Base-by-base conservation (phyloP, 2,329 filamentous ascomycete genomes). In the Calcarisporium arbuscula region DNA sequence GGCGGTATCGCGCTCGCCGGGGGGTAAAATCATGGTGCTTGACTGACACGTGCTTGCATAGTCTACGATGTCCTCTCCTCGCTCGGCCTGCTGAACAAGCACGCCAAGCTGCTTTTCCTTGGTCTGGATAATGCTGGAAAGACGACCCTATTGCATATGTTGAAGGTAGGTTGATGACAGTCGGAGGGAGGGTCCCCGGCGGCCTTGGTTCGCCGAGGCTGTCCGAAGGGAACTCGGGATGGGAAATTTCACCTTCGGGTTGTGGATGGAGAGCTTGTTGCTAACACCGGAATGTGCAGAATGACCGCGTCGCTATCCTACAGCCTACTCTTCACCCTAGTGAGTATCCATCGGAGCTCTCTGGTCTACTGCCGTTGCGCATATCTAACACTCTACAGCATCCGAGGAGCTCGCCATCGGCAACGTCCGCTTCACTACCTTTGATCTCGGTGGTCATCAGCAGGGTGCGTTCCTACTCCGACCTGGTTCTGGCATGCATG, bases 71-170 rank as follows among this genome's bases (percentile, higher is more conserved):
- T 94, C 52, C 79, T 95, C 54, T 85, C 88, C 54, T 85, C 80
- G 47, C 75, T 95, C 45, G 88, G 88, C 52, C 74, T 95, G 55
- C 72, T 90, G 49, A 95, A 95, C 78, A 95, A 95, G 76, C 86
- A 94, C 64, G 88, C 87, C 55, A 95, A 95, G 77, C 77, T 95
- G 40, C 77, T 94, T 39, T 94, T 95, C 69, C 79, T 95, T 45
- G 88, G 88, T 51, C 81, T 95, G 43, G 88, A 94, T 62, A 94
- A 94, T 68, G 88, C 88, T 33, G 88, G 88, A 65, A 94, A 95
- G 74, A 95, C 88, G 35, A 94, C 88, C 28, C 71, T 95, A 51
- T 70, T 95, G 57, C 88, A 95, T 67, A 94, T 95, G 88, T 66
- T 95, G 65, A 95, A 95, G 84, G 84, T 88, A 63, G 53, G 74